Evolutionary conservation across 2,329 filamentous ascomycete species (phyloP).

Genomic region (Microascus cirrosus): DNA sequence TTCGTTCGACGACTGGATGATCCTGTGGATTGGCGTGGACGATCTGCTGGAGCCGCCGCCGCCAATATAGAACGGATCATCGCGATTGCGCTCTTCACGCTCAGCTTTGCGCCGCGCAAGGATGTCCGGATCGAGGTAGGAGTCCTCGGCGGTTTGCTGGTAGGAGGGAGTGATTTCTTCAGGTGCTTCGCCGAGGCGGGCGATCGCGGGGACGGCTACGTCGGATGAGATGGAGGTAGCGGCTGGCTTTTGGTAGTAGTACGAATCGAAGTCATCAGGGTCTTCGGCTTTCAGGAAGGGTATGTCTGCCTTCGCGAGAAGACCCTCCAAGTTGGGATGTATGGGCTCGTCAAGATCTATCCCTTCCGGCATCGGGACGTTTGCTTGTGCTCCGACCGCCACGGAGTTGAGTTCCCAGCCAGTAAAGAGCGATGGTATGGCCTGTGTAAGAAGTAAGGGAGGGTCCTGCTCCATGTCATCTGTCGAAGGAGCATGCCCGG

Average conservation of each 20-base stretch:
- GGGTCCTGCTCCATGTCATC: conserved; percentile 49
- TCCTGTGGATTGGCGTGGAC: conserved; percentile 70
- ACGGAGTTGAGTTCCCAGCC: conserved; percentile 90
- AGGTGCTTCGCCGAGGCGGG: conserved; percentile 36
- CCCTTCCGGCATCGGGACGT: conserved; percentile 67
- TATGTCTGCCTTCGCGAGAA: conserved; percentile 51
- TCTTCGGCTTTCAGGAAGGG: conserved; percentile 37
- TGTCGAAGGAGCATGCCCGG: conserved; percentile 49
- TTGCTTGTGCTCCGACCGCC: conserved; percentile 67
- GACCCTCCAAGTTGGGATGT: conserved; percentile 56
- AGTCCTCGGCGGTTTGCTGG: conserved; percentile 50
- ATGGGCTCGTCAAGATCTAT: conserved; percentile 76
- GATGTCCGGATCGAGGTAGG: conserved; percentile 61
- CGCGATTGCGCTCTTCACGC: conserved; percentile 69
- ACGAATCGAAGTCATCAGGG: conserved; percentile 56
- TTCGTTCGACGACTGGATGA: conserved; percentile 60
- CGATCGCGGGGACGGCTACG: conserved; percentile 40
- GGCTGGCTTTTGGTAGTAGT: conserved; percentile 48
- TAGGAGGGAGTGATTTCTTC: conserved; percentile 43
- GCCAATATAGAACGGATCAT: conserved; percentile 91
- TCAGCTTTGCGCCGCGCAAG: conserved; percentile 65
- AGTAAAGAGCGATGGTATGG: conserved; percentile 76
- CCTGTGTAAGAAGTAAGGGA: conserved; percentile 78
- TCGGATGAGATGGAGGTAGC: conserved; percentile 38
- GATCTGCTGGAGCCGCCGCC: conserved; percentile 37